These are phyloP conservation scores for Lanmaoa pseudosensibilis DNA, from an alignment of 768 basidiomycete species.

Conservation along the genomic window DNA sequence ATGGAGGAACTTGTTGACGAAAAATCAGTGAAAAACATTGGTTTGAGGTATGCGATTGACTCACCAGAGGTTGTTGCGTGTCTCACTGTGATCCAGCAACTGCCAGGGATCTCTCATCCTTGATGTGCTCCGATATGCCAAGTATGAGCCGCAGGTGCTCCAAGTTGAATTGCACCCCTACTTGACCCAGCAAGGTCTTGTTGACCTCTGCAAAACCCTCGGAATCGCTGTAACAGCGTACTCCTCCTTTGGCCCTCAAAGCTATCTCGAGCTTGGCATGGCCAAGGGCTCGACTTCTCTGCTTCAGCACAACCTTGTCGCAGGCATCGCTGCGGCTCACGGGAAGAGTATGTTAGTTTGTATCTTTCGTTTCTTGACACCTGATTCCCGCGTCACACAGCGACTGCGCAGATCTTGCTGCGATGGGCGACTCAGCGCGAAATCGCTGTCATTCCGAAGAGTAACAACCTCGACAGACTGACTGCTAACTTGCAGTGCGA, in stretches of 20 bases:
- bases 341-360: slow-evolving; percentile 46
- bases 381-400: slow-evolving; percentile 14
- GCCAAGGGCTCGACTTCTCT: slow-evolving; percentile 53
- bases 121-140: slow-evolving; percentile 79
- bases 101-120: slow-evolving; percentile 68
- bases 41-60: slow-evolving; percentile 52
- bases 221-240: slow-evolving; percentile 56
- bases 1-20: slow-evolving; percentile 79
- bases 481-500: slow-evolving; percentile 47
- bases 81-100: slow-evolving; percentile 49
- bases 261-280: slow-evolving; percentile 66
- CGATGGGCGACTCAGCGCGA: slow-evolving; percentile 79
- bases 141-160: slow-evolving; percentile 54
- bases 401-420: slow-evolving; percentile 65
- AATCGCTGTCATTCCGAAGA: slow-evolving; percentile 77
- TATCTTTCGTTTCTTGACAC: neutral
- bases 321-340: slow-evolving; percentile 47
- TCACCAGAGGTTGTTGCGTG: neutral
- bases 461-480: slow-evolving; percentile 43
- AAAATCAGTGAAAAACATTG: slow-evolving; percentile 75
- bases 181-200: slow-evolving; percentile 48
- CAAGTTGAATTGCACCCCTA: slow-evolving; percentile 64
- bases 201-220: slow-evolving; percentile 43
- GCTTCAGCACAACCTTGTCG: slow-evolving; percentile 48
- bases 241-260: slow-evolving; percentile 53